A percentile compares a stretch with the other conserved stretches of the same genome.
Conservation (phyloP, 2,329 filamentous ascomycete genomes). For the Colletotrichum trifolii region DNA sequence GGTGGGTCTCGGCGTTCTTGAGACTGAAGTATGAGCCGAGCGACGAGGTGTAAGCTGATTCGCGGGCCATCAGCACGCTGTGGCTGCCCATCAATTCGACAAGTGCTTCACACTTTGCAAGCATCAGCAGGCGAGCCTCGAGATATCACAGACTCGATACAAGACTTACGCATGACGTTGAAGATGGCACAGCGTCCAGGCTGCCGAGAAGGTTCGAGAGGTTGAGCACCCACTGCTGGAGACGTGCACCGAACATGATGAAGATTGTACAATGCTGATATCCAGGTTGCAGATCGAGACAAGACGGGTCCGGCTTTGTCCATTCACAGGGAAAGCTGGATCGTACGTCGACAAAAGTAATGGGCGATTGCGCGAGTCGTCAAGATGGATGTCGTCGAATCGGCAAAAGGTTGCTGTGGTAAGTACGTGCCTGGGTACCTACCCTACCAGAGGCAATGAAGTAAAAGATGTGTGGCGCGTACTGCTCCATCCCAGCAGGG, state of each 20-base stretch:
- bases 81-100: neutral
- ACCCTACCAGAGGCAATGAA: too few species aligned
- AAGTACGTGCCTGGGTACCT: too few species aligned
- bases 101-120: constrained; percentile 10
- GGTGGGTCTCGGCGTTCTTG: constrained; percentile 4
- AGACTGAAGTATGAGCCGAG: constrained; percentile 20
- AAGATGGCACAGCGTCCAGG: neutral
- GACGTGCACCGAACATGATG: constrained; percentile 12
- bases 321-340: neutral
- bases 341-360: neutral
- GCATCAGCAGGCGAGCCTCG: neutral
- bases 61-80: neutral
- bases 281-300: too few species aligned
- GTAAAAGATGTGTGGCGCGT: too few species aligned
- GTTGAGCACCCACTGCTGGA: constrained; percentile 5
- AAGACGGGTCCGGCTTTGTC: fast-evolving
- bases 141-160: neutral
- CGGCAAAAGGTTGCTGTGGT: neutral
- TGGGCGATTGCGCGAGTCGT: neutral
- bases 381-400: neutral
- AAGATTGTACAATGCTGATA: neutral
- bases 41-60: neutral
- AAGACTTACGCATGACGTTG: constrained; percentile 5
- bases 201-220: neutral
- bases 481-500: too few species aligned